phyloP scores from a whole-genome alignment of 2,329 filamentous ascomycete species.

The Blastomyces parvus region DNA sequence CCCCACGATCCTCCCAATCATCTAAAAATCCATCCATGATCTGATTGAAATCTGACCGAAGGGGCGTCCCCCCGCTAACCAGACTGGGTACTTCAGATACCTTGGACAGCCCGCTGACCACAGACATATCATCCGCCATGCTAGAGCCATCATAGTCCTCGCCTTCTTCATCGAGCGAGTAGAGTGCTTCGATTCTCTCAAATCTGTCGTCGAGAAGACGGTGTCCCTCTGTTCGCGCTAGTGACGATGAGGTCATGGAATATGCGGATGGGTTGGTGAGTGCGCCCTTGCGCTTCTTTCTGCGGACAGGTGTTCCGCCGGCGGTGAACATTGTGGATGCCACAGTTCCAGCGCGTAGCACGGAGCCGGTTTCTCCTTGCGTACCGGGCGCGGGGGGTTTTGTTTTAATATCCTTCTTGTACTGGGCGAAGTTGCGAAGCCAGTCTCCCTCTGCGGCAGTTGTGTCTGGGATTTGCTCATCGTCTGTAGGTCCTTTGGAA shows the following conservation, averaged over 20 bases:
- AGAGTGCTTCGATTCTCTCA: conserved; percentile 79
- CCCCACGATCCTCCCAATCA: conserved; percentile 41
- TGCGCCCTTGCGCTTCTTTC: conserved; percentile 93
- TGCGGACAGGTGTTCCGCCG: conserved; percentile 55
- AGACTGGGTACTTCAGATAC: conserved; percentile 54
- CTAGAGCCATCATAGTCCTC: conserved; percentile 38
- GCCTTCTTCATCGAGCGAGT: conserved; percentile 52
- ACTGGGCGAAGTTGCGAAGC: conserved; percentile 87
- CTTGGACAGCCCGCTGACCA: conserved; percentile 33
- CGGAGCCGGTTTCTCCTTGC: conserved; percentile 32
- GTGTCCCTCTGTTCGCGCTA: conserved; percentile 79
- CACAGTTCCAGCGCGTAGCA: conserved; percentile 27
- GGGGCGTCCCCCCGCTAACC: conserved; percentile 40
- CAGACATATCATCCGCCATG: conserved; percentile 35
- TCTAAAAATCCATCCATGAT: conserved; percentile 92
- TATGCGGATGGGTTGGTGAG: conserved; percentile 78
- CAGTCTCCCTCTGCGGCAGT: conserved; percentile 67
- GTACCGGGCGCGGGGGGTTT: conserved; percentile 30
- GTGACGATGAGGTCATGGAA: conserved; percentile 82
- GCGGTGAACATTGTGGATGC: conserved; percentile 45
- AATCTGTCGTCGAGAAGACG: conserved; percentile 81
- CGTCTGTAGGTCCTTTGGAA: conserved; percentile 22
- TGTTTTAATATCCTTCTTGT: conserved; percentile 67
- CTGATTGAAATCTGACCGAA: conserved; percentile 70
- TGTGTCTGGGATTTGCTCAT: conserved; percentile 32